Conservation (phyloP, 2,329 filamentous ascomycete genomes). For the Pseudogymnoascus sp. region DNA sequence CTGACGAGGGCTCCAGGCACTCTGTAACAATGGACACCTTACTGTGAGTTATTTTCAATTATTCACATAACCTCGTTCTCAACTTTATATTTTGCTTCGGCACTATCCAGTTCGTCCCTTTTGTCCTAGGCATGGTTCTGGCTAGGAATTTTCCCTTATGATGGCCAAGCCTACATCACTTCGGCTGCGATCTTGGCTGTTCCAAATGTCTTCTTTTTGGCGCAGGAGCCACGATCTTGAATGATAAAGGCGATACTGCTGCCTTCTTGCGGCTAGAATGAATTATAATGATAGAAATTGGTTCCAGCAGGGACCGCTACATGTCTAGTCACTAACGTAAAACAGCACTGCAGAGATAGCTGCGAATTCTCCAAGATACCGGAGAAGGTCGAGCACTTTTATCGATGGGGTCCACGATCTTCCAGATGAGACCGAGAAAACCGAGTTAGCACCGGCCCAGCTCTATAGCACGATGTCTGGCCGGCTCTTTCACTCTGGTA, state of each 20-base stretch:
- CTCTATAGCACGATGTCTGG: constrained; percentile 98
- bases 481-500: constrained; percentile 89
- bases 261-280: neutral
- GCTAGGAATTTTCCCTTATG: neutral
- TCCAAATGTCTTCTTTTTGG: neutral
- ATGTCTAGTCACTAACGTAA: neutral
- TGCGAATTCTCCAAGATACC: constrained; percentile 80
- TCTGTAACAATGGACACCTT: constrained; percentile 37
- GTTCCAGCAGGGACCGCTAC: neutral
- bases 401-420: constrained; percentile 96
- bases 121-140: neutral
- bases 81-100: neutral
- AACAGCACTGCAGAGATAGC: constrained; percentile 80
- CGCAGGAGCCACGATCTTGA: neutral
- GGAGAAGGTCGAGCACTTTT: constrained; percentile 89
- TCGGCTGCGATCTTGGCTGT: neutral
- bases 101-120: neutral
- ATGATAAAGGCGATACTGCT: neutral
- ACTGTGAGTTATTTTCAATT: constrained; percentile 30
- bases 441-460: constrained; percentile 85
- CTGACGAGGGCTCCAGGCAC: neutral
- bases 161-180: constrained; percentile 1
- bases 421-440: constrained; percentile 55
- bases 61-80: neutral
- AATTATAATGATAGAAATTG: neutral